These are phyloP conservation scores for Leishmania gerbilli DNA, from an alignment of 208 protist species.

Conservation along the genomic window DNA sequence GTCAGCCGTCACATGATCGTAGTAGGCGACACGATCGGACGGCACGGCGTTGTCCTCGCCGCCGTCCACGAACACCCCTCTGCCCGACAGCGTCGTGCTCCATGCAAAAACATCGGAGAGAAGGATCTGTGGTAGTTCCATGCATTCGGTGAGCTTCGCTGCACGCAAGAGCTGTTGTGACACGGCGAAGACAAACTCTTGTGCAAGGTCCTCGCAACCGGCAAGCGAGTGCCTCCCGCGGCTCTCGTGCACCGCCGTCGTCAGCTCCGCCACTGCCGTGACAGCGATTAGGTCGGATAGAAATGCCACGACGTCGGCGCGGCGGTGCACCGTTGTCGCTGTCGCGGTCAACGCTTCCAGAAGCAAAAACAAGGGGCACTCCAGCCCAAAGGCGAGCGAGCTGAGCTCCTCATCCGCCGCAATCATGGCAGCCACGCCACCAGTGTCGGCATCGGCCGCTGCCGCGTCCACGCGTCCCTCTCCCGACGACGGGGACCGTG, in stretches of 20 bases:
- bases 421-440: not conserved
- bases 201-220: not conserved
- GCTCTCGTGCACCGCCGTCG: not conserved
- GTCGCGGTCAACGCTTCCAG: conserved; percentile 46
- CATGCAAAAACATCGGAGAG: conserved; percentile 46
- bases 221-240: not conserved
- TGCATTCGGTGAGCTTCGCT: conserved; percentile 62
- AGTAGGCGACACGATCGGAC: conserved; percentile 66
- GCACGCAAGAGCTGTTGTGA: conserved; percentile 62
- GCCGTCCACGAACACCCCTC: conserved; percentile 55
- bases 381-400: conserved; percentile 14
- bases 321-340: conserved; percentile 42
- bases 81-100: conserved; percentile 26
- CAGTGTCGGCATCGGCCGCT: not conserved
- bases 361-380: conserved; percentile 30
- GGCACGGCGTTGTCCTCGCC: conserved; percentile 49
- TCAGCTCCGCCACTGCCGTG: conserved; percentile 29
- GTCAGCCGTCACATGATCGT: conserved; percentile 85
- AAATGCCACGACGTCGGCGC: conserved; percentile 37
- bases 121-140: conserved; percentile 60
- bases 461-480: not conserved
- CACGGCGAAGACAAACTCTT: conserved; percentile 34
- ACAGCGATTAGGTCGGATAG: conserved; percentile 37
- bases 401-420: conserved; percentile 9
- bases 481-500: not conserved